Evolutionary conservation across 176 grass and related monocot species (phyloP).

Genomic region (Puya raimondii): DNA sequence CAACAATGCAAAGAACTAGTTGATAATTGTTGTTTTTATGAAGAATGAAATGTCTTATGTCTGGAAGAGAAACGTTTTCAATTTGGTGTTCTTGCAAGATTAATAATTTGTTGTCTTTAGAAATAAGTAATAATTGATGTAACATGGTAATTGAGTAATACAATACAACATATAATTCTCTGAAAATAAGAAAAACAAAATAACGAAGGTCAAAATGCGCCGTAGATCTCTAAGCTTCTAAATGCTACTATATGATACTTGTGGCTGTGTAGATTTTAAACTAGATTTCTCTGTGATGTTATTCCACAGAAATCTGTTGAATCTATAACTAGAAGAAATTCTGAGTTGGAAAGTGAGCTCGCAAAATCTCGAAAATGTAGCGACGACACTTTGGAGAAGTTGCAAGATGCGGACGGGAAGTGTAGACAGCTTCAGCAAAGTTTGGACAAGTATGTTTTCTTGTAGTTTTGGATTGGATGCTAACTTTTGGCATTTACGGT

Average conservation of each 20-base stretch:
- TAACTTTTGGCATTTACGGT: neutral
- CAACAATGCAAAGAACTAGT: too few species aligned
- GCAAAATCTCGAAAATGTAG: slow-evolving; percentile 51
- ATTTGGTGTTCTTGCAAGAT: too few species aligned
- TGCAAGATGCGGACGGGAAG: slow-evolving; percentile 74
- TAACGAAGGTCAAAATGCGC: too few species aligned
- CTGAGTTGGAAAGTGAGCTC: slow-evolving; percentile 66
- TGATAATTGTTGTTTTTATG: neutral
- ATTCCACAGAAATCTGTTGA: slow-evolving; percentile 57
- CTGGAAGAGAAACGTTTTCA: neutral
- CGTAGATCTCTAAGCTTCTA: neutral
- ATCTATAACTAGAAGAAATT: slow-evolving; percentile 64
- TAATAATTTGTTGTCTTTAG: too few species aligned
- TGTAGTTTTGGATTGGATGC: neutral
- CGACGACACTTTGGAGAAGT: slow-evolving; percentile 70
- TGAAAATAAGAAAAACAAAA: too few species aligned
- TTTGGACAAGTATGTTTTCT: slow-evolving; percentile 63
- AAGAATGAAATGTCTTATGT: neutral
- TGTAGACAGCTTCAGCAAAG: slow-evolving; percentile 70
- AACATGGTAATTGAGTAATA: too few species aligned
- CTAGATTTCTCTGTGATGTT: neutral
- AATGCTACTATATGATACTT: neutral
- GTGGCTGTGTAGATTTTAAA: neutral
- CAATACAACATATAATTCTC: too few species aligned
- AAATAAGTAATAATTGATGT: too few species aligned